Percentiles rank a stretch among this genome's conserved stretches.
These are phyloP conservation scores for Mucor mucedo DNA, from an alignment of 371 early-diverging fungal genomes.

Conservation along the genomic window DNA sequence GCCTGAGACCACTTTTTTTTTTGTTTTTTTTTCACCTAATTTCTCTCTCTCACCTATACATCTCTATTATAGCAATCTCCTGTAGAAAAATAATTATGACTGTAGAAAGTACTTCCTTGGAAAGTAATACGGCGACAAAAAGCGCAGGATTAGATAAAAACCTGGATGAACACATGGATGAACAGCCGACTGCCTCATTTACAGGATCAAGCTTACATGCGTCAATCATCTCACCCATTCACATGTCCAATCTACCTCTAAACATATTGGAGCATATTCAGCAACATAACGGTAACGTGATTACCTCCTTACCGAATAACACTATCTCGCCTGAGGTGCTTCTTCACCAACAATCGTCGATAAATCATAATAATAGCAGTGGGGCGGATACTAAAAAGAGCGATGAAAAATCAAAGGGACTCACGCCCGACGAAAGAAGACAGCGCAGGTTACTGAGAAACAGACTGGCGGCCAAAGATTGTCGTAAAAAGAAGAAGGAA, in stretches of 20 bases:
- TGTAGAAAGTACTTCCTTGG: not conserved
- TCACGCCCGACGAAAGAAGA: constrained; percentile 69
- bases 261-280: constrained; percentile 11
- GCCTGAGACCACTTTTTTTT: constrained; percentile 6
- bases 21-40: not conserved
- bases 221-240: constrained; percentile 4
- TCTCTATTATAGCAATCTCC: not conserved
- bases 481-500: constrained; percentile 83
- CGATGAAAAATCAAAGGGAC: constrained; percentile 2
- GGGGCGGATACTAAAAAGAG: not conserved
- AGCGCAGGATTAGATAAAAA: not conserved
- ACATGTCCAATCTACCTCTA: not conserved
- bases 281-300: constrained; percentile 7
- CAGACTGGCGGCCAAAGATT: constrained; percentile 81
- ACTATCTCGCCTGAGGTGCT: not conserved
- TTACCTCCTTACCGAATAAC: constrained; percentile 1
- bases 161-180: not conserved
- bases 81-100: not conserved
- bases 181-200: constrained; percentile 2
- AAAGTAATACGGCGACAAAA: not conserved
- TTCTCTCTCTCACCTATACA: not conserved
- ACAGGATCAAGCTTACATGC: constrained; percentile 2
- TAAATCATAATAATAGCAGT: not conserved
- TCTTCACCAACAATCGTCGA: not conserved
- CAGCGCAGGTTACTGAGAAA: constrained; percentile 77